A percentile compares a stretch with the other conserved stretches of the same genome.
Evolutionary conservation across 345 rosid species (phyloP).

Genomic region (Corchorus capsularis): DNA sequence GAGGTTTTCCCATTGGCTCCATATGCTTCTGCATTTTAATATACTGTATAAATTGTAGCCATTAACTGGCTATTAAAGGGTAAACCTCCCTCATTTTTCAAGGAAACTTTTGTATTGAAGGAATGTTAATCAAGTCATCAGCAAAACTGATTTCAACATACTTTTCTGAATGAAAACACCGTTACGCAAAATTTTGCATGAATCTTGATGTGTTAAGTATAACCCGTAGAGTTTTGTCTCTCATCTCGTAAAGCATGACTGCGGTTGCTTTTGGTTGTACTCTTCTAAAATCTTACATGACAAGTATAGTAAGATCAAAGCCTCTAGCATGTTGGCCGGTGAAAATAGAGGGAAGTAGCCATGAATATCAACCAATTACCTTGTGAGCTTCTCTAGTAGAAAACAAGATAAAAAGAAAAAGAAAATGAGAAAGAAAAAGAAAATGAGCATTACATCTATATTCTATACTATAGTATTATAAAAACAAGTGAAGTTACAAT

Average conservation of each 20-base stretch:
- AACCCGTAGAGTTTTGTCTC: not conserved
- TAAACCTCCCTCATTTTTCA: slow-evolving; percentile 24
- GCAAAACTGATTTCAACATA: not conserved
- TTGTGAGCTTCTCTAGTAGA: too few relatives aligned
- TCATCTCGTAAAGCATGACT: not conserved
- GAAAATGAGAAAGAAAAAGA: too few relatives aligned
- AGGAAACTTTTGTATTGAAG: not conserved
- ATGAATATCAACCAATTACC: too few relatives aligned
- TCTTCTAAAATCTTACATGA: too few relatives aligned
- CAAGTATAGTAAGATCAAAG: too few relatives aligned
- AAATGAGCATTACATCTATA: too few relatives aligned
- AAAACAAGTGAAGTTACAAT: too few relatives aligned
- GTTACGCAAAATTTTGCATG: not conserved
- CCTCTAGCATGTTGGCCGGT: too few relatives aligned
- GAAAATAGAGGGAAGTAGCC: too few relatives aligned
- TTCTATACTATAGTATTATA: too few relatives aligned
- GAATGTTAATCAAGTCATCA: not conserved
- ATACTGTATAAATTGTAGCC: not conserved
- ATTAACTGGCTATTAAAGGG: slow-evolving; percentile 14
- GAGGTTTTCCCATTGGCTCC: slow-evolving; percentile 18
- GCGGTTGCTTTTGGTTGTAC: too few relatives aligned
- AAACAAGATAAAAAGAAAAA: too few relatives aligned
- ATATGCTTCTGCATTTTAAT: slow-evolving; percentile 7
- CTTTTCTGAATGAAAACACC: not conserved
- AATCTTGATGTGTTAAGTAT: not conserved